Evolutionary conservation across 495 filamentous ascomycete species (phyloP).

Genomic region (Penicillium parvum): DNA sequence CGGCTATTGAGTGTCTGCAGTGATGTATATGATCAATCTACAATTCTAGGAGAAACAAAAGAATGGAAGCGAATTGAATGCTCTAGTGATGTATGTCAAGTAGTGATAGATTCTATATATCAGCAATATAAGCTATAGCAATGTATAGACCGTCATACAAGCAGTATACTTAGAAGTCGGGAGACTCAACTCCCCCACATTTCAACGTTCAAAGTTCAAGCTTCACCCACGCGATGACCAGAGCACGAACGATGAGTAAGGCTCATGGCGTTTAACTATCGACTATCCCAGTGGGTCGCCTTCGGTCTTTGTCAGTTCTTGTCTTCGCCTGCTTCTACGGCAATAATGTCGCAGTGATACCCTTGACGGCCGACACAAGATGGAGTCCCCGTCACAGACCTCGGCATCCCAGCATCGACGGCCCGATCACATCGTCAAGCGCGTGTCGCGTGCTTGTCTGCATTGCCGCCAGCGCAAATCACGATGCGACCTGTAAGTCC

Average conservation of each 20-base stretch:
- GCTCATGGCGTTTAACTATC: slow-evolving; percentile 1
- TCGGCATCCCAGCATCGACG: slow-evolving; percentile 11
- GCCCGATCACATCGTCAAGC: slow-evolving; percentile 41
- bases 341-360: slow-evolving; percentile 9
- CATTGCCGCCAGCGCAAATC: slow-evolving; percentile 60
- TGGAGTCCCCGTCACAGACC: slow-evolving; percentile 15
- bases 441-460: slow-evolving; percentile 59
- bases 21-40: no score
- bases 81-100: no score
- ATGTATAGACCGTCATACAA: no score
- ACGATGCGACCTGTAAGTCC: slow-evolving; percentile 58
- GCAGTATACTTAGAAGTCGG: no score
- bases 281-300: slow-evolving; percentile 13
- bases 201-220: no score
- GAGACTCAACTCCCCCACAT: no score
- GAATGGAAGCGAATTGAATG: no score
- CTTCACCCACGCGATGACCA: no score
- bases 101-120: no score
- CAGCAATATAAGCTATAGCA: no score
- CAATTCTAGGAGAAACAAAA: no score
- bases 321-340: slow-evolving; percentile 3
- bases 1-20: slow-evolving; percentile 22
- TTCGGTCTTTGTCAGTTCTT: slow-evolving; percentile 14
- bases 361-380: slow-evolving; percentile 4
- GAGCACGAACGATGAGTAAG: slow-evolving; percentile 24